Conservation (phyloP, 2,329 filamentous ascomycete genomes). For the Ophiostoma himal-ulmi region DNA sequence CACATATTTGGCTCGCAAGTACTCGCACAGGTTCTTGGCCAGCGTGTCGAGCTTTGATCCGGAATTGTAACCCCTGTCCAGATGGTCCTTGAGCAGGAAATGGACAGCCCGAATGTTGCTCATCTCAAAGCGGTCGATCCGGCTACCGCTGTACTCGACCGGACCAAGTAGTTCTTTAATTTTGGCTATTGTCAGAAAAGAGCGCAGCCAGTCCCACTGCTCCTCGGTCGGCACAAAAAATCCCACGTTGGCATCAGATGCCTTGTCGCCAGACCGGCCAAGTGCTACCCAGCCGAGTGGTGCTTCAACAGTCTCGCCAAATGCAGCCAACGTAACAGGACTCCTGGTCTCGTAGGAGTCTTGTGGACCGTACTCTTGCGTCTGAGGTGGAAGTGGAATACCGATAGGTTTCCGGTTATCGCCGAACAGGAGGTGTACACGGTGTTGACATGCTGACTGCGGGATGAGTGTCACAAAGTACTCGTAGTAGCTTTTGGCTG, state of each 20-base stretch:
- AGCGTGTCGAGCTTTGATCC: slow-evolving; percentile 44
- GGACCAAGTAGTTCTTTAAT: background rate
- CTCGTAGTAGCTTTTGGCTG: background rate
- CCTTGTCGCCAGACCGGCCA: background rate
- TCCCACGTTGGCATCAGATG: background rate
- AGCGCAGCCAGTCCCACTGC: background rate
- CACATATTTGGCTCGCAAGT: slow-evolving; percentile 23
- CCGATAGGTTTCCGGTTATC: background rate
- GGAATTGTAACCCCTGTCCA: slow-evolving; percentile 44
- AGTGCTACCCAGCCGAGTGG: background rate
- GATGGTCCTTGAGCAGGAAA: slow-evolving; percentile 40
- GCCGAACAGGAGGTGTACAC: background rate
- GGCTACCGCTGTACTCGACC: background rate
- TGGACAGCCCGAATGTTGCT: slow-evolving; percentile 29
- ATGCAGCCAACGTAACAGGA: background rate
- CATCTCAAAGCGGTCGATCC: background rate
- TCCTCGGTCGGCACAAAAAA: background rate
- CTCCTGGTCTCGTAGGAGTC: background rate
- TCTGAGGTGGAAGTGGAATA: background rate
- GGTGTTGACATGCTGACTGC: background rate
- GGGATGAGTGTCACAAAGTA: background rate
- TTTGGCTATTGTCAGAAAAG: background rate
- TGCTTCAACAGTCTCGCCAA: background rate
- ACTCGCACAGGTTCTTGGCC: slow-evolving; percentile 48
- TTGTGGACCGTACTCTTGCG: background rate